Evolutionary conservation across 2,329 filamentous ascomycete genomes (phyloP).

Genomic region (Trichoderma cornu-damae): DNA sequence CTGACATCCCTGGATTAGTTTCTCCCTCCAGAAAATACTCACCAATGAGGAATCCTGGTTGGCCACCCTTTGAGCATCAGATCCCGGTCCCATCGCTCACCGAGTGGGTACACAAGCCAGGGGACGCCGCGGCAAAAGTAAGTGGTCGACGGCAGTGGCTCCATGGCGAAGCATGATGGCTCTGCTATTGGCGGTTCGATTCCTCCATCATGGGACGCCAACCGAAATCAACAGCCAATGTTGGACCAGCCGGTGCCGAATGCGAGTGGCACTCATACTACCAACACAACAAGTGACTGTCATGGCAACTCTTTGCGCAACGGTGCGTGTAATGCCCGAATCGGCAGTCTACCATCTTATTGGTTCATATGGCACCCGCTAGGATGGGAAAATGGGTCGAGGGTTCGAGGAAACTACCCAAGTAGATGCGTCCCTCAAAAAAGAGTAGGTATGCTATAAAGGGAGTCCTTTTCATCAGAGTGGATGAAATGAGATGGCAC

Average conservation of each 20-base stretch:
- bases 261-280: not conserved
- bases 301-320: not conserved
- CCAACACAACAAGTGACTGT: too few relatives aligned
- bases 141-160: not conserved
- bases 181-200: not conserved
- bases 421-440: not conserved
- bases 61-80: slow-evolving; percentile 1
- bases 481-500: too few relatives aligned
- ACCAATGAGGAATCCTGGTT: not conserved
- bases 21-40: not conserved
- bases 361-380: too few relatives aligned
- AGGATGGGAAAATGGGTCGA: too few relatives aligned
- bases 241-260: not conserved
- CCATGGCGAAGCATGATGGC: not conserved
- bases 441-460: too few relatives aligned
- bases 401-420: not conserved
- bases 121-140: slow-evolving; percentile 6
- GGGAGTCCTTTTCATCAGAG: too few relatives aligned
- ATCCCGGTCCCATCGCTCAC: slow-evolving; percentile 11
- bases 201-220: not conserved
- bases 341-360: not conserved
- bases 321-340: not conserved
- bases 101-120: slow-evolving; percentile 11
- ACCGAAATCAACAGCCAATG: not conserved
- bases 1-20: not conserved